Conservation (phyloP, 169 alveolate genomes). For the Cryptosporidium andersoni region DNA sequence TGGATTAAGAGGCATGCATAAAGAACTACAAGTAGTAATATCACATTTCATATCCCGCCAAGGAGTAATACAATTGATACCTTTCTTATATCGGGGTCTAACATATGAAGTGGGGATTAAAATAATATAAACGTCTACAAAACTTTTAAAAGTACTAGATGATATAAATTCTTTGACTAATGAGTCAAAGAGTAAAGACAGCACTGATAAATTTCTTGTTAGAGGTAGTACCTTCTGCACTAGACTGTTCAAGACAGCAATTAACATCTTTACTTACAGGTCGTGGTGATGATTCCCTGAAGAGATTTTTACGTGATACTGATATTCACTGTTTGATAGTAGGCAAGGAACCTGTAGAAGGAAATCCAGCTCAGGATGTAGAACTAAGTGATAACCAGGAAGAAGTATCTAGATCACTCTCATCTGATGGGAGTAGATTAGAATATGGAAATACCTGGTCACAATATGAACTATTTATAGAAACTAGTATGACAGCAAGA, state of each 20-base stretch:
- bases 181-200: constrained; percentile 79
- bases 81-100: background rate
- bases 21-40: too few relatives aligned
- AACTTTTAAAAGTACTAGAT: background rate
- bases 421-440: constrained; percentile 24
- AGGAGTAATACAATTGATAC: background rate
- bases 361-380: constrained; percentile 31
- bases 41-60: background rate
- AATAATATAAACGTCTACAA: background rate
- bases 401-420: background rate
- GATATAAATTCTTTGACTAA: constrained; percentile 7
- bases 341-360: constrained; percentile 76
- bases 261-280: constrained; percentile 79
- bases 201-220: constrained; percentile 79
- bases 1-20: too few relatives aligned
- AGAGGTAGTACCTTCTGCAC: constrained; percentile 82
- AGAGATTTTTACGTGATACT: constrained; percentile 77
- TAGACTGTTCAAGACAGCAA: constrained; percentile 82
- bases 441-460: constrained; percentile 39
- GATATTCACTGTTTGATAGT: constrained; percentile 78
- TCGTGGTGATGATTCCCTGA: constrained; percentile 77
- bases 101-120: background rate
- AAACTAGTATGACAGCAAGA: constrained; percentile 61
- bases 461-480: constrained; percentile 48
- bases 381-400: constrained; percentile 1